Evolutionary conservation across 225 moss, liverwort and hornwort genomes (phyloP).

Genomic region (Lunularia cruciata): DNA sequence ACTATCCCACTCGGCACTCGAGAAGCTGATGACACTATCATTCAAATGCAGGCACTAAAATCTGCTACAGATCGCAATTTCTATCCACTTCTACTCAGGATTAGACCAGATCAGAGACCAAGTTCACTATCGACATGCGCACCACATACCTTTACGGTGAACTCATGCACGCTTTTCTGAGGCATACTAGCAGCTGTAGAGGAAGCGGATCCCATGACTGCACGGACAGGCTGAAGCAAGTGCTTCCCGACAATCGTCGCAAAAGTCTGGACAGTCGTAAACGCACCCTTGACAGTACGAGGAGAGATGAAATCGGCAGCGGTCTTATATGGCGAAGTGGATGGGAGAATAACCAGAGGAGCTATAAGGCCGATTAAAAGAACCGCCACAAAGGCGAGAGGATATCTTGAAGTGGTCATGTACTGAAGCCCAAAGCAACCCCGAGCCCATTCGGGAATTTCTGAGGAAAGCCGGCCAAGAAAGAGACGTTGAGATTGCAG

Average conservation of each 20-base stretch:
- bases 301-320: constrained; percentile 6
- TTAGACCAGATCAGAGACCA: too few species aligned
- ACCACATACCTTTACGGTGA: constrained; percentile 42
- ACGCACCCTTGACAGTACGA: neutral
- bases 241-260: neutral
- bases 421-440: neutral
- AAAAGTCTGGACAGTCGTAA: neutral
- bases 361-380: neutral
- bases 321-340: neutral
- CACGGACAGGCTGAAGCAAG: neutral
- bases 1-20: too few species aligned
- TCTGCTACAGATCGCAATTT: too few species aligned
- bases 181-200: constrained; percentile 19
- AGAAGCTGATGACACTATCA: too few species aligned
- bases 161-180: constrained; percentile 42
- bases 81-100: too few species aligned
- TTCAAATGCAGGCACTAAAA: too few species aligned
- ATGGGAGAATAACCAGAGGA: neutral
- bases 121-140: too few species aligned
- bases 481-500: neutral
- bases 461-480: neutral
- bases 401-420: constrained; percentile 17
- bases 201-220: constrained; percentile 26
- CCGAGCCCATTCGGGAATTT: too few species aligned
- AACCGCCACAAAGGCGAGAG: neutral